Evolutionary conservation across 108 stramenopile species (phyloP), one percentile per base, ranked within the genome.

Genomic region (Conticribra weissflogii): DNA sequence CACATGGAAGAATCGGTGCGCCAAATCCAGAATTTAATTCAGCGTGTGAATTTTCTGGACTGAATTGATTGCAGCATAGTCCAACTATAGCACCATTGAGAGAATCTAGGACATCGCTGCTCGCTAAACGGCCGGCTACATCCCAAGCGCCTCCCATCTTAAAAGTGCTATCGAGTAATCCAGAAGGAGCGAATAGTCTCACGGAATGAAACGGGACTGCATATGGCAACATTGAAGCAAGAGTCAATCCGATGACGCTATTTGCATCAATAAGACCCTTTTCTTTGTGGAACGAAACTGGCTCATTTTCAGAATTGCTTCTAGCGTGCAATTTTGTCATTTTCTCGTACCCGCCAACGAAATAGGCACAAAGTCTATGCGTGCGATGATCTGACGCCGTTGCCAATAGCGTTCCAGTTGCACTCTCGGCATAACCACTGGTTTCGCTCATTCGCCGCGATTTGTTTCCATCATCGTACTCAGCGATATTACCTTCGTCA

Each of bases 21-120:
- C 57, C 47, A 0, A 32, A 31, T 14, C 70, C 69, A n/a, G 51
- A 54, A 47, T 64, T 66, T 44, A 31, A 53, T 36, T 50, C 46
- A 18, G 59, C 32, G 16, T 47, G 49, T 24, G 34, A n/a, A 0
- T 9, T 25, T 28, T 77, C 82, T 29, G 36, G 31, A 17, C 25
- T 28, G 34, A 75, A 49, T 32, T 56, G 19, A 19, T 41, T 44
- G n/a, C 70, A 66, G 63, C 93, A 94, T 12, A 94, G 60, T 5
- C 90, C 90, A 46, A 94, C 89, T 15, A 94, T 83, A 5, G 80
- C 57, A 17, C 84, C 90, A 69, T 90, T 88, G 36, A 91, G 61
- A 19, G 81, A 67, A 54, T 88, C 82, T 24, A 88, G 51, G 8
- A 82, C 52, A 47, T 64, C 72, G 15, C 73, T 66, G 22, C 54